Conservation (phyloP, 805 yeast species). For the Isabelozyma gotoi region DNA sequence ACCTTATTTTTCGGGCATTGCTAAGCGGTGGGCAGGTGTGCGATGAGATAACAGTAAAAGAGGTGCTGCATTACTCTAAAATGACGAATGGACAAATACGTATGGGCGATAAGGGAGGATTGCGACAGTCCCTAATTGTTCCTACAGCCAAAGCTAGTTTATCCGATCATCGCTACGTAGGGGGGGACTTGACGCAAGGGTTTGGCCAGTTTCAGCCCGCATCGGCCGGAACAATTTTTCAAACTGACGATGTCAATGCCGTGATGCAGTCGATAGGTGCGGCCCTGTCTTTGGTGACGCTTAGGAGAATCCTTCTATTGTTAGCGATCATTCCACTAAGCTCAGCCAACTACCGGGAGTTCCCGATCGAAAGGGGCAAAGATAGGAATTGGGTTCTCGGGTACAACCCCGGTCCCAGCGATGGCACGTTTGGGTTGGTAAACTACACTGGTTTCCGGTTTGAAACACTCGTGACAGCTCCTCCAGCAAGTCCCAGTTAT, state of each 20-base stretch:
- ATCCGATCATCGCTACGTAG: constrained; percentile 8
- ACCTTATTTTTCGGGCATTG: neutral
- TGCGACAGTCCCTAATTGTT: neutral
- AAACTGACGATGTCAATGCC: constrained; percentile 13
- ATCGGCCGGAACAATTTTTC: constrained; percentile 10
- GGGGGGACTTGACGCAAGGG: constrained; percentile 17
- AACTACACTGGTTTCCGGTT: constrained; percentile 23
- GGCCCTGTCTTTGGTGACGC: neutral
- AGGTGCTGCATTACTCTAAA: neutral
- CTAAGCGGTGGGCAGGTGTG: too few species aligned
- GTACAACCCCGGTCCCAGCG: neutral
- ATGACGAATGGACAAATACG: neutral
- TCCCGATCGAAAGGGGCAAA: neutral
- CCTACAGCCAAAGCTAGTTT: constrained; percentile 1
- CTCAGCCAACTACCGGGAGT: constrained; percentile 1
- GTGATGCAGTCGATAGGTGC: constrained; percentile 11
- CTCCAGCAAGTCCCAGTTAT: neutral
- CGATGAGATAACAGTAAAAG: neutral
- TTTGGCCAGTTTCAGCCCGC: constrained; percentile 10
- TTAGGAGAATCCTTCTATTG: constrained; percentile 16
- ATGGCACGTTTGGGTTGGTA: constrained; percentile 4
- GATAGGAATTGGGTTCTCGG: neutral
- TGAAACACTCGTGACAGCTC: constrained; percentile 15
- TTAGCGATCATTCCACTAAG: constrained; percentile 20
- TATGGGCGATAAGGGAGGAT: neutral